Evolutionary conservation across 2,329 filamentous ascomycete species (phyloP).

Genomic region (Pseudogymnoascus sp.): DNA sequence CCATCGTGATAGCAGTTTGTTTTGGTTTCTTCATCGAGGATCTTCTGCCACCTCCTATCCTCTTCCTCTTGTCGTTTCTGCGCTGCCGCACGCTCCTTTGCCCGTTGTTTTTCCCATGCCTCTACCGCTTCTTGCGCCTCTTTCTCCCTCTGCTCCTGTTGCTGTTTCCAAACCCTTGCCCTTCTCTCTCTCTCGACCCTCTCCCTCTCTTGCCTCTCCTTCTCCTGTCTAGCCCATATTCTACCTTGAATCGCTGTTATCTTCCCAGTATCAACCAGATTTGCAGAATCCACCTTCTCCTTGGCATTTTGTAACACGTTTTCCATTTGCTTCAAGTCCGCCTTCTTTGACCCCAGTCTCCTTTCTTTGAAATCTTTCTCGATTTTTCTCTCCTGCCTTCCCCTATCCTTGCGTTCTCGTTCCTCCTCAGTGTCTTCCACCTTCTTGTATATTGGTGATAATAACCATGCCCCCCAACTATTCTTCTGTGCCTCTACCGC

Average conservation of each 20-base stretch:
- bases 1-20: slow-evolving; percentile 15
- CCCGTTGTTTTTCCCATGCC: slow-evolving; percentile 13
- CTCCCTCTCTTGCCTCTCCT: slow-evolving; percentile 11
- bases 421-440: slow-evolving; percentile 26
- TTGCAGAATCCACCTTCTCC: slow-evolving; percentile 11
- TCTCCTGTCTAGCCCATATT: slow-evolving; percentile 11
- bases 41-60: slow-evolving; percentile 11
- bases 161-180: slow-evolving; percentile 13
- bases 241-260: slow-evolving; percentile 8
- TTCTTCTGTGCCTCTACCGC: slow-evolving; percentile 26
- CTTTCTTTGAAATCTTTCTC: slow-evolving; percentile 29
- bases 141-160: slow-evolving; percentile 12
- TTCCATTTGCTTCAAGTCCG: slow-evolving; percentile 16
- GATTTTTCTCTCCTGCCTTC: slow-evolving; percentile 26
- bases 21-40: neutral
- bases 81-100: slow-evolving; percentile 13
- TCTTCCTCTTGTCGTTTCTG: slow-evolving; percentile 12
- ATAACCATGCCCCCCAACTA: slow-evolving; percentile 26
- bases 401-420: slow-evolving; percentile 26
- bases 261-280: slow-evolving; percentile 13
- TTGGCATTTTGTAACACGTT: slow-evolving; percentile 3
- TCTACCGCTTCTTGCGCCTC: slow-evolving; percentile 13
- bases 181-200: slow-evolving; percentile 9
- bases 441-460: slow-evolving; percentile 26
- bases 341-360: slow-evolving; percentile 16